phyloP scores from a whole-genome alignment of 352 stramenopile species.

The Globisporangium spinosum region DNA sequence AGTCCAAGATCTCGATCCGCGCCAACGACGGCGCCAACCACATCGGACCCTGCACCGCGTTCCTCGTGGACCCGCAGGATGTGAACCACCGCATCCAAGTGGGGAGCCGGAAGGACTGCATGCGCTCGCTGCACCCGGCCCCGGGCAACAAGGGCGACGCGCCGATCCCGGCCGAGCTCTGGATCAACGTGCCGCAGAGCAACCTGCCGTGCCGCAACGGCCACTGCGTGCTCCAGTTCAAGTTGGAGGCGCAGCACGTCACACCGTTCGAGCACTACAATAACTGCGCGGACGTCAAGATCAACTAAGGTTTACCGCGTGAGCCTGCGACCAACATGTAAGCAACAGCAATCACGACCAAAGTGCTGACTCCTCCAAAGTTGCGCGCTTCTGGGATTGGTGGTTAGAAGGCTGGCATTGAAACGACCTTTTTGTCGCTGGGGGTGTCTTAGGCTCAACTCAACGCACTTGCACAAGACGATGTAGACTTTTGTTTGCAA shows the following conservation, averaged over 20 bases:
- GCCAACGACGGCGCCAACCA: constrained; percentile 42
- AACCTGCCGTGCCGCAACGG: constrained; percentile 20
- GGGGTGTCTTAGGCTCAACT: too few relatives aligned
- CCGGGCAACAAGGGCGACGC: constrained; percentile 26
- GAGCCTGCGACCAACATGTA: too few relatives aligned
- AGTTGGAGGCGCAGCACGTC: constrained; percentile 19
- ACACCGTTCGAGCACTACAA: constrained; percentile 1
- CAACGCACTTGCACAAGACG: too few relatives aligned
- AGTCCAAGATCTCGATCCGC: constrained; percentile 37
- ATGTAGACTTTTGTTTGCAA: too few relatives aligned
- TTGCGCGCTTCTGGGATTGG: too few relatives aligned
- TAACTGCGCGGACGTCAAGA: constrained; percentile 2
- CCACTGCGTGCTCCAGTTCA: constrained; percentile 9
- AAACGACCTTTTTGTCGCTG: too few relatives aligned
- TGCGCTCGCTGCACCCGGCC: constrained; percentile 34
- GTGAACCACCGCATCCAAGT: constrained; percentile 30
- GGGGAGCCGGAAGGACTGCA: constrained; percentile 35
- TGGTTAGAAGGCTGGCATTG: too few relatives aligned
- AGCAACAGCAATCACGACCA: too few relatives aligned
- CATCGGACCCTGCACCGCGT: constrained; percentile 34
- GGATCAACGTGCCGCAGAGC: constrained; percentile 26
- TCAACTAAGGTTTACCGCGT: background rate
- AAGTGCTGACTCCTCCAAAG: too few relatives aligned
- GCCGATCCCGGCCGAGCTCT: constrained; percentile 34
- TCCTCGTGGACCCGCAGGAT: constrained; percentile 31